Base-by-base conservation (phyloP, 2,329 filamentous ascomycete species). In the Coniochaeta prunicola region DNA sequence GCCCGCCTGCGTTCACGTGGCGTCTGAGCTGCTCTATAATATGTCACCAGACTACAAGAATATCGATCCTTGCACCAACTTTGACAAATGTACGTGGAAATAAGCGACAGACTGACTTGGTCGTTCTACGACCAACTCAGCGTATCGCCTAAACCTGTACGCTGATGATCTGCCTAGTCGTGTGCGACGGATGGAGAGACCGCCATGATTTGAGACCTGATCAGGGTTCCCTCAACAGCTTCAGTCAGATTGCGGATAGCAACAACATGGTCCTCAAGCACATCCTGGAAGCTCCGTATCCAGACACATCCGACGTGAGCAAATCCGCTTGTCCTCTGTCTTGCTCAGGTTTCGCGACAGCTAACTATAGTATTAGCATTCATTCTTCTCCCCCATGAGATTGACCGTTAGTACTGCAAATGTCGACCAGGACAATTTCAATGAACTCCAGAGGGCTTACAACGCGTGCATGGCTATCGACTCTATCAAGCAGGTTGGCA, bases 31-130 rank as follows among this genome's bases (percentile, higher is more conserved):
- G 40, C 76, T 87, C 9, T 81, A 84, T 62, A 87, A 84, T 60
- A 72, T 88, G 15, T 81, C 84, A 17, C 81, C 84, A 8, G 74
- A 67, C 58, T 86, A 88, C 69, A 76, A 81, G 60, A 71, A 82
- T 2, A 74, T 90, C 40, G 85, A 90, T 67, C 82, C 88, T 1
- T 91, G 88, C 65, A 80, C 77, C n/a, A 73, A 89, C 66, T 91
- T 91, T 60, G 84, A 89, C 60, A 76, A 85, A 67, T 79, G 53
- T 54, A 54, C 24, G 53, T 54, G 48, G n/a, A n/a, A 26, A 5
- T 26, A 33, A 12, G 24, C 5, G 24, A 30, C 40, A 21, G 19
- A 24, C 19, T 4, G 2, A 7, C 40, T 45, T 15, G 40, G 21
- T 10, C 10, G 40, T 19, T 19, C 26, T 30, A 26, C 2, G 2